Conservation (phyloP, 441 rosid species). For the Gossypium schwendimanii region DNA sequence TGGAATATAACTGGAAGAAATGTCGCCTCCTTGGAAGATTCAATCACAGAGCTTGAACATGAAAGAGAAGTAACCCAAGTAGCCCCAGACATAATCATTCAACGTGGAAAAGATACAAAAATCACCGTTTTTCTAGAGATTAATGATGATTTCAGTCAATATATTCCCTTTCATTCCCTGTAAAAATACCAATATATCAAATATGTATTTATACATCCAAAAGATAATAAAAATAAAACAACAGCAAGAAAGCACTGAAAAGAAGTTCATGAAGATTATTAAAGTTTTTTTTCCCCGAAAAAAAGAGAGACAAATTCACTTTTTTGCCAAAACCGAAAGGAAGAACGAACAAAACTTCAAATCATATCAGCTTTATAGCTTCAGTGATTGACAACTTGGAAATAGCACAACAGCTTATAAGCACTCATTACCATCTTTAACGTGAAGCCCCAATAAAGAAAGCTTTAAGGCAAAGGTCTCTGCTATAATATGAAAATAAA, state of each 20-base stretch:
- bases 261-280: background rate
- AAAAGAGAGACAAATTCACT: background rate
- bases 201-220: background rate
- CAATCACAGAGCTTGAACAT: constrained; percentile 41
- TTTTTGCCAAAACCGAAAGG: background rate
- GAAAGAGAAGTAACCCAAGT: constrained; percentile 52
- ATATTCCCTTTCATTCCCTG: background rate
- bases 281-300: background rate
- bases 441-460: background rate
- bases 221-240: background rate
- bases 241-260: background rate
- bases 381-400: background rate
- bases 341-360: background rate
- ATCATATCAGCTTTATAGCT: background rate
- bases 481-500: background rate
- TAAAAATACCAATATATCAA: background rate
- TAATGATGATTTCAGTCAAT: background rate
- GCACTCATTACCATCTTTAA: background rate
- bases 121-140: background rate
- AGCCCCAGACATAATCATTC: constrained; percentile 20
- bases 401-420: background rate
- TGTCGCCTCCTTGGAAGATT: constrained; percentile 23
- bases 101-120: background rate
- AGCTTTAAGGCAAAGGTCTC: background rate
- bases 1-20: constrained; percentile 38